phyloP scores from a whole-genome alignment of 345 rosid species.

The Gossypium herbaceum region DNA sequence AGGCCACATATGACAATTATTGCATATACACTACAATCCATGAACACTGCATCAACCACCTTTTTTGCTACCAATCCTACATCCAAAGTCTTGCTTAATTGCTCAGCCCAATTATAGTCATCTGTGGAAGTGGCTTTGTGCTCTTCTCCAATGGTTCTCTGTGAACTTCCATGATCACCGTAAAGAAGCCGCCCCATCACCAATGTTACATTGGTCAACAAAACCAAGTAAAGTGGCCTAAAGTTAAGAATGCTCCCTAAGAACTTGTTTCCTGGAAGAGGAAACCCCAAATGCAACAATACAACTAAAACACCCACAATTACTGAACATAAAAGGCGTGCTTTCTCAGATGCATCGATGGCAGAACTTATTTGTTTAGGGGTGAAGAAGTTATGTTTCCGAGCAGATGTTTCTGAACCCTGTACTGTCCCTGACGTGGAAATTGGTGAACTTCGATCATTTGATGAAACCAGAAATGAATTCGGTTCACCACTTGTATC shows the following conservation, averaged over 20 bases:
- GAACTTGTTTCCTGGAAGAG: conserved; percentile 37
- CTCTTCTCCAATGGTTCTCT: conserved; percentile 26
- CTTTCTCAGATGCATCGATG: conserved; percentile 41
- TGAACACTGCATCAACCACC: conserved; percentile 55
- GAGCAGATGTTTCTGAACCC: conserved; percentile 7
- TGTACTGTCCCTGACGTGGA: conserved; percentile 26
- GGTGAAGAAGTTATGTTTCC: conserved; percentile 21
- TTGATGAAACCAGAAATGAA: conserved; percentile 22
- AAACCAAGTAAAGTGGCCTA: conserved; percentile 64
- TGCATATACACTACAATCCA: conserved; percentile 68
- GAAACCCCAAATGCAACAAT: conserved; percentile 50
- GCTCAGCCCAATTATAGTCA: conserved; percentile 46
- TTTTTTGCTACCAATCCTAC: conserved; percentile 50
- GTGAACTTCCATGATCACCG: conserved; percentile 22
- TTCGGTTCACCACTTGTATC: conserved; percentile 22
- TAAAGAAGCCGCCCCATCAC: conserved; percentile 43
- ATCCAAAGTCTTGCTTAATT: conserved; percentile 65
- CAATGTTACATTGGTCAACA: conserved; percentile 60
- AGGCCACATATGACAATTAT: conserved; percentile 55
- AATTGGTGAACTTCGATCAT: conserved; percentile 31
- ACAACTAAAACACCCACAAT: conserved; percentile 48
- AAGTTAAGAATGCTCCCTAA: conserved; percentile 40
- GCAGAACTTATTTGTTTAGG: conserved; percentile 56
- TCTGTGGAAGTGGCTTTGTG: conserved; percentile 22
- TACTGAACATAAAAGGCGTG: conserved; percentile 48